A percentile compares a stretch with the other conserved stretches of the same genome.
Conservation (phyloP, 148 eudicot species). For the Chenopodium berlandieri region DNA sequence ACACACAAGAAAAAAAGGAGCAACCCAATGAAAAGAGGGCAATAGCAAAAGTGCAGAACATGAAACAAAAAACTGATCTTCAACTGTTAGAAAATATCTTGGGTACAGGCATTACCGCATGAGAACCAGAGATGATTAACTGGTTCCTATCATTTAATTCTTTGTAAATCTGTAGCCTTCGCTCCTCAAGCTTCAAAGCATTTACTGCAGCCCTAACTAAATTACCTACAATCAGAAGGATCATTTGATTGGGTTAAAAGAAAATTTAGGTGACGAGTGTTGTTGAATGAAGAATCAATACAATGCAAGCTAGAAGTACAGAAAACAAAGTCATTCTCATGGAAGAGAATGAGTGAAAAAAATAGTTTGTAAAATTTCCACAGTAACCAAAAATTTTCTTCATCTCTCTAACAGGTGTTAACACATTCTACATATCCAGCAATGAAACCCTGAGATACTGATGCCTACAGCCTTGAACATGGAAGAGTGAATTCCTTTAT, state of each 20-base stretch:
- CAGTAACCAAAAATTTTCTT: background rate
- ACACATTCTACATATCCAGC: background rate
- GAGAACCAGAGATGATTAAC: conserved; percentile 38
- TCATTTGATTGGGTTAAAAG: background rate
- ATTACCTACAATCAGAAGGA: conserved; percentile 41
- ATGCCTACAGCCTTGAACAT: background rate
- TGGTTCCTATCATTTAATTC: conserved; percentile 52
- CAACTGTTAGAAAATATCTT: conserved; percentile 1
- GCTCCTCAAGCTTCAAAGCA: conserved; percentile 71
- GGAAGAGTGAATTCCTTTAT: background rate
- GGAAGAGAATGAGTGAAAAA: background rate
- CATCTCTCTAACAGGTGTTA: background rate
- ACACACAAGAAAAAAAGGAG: background rate
- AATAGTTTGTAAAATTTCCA: background rate
- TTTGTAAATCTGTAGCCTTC: conserved; percentile 52
- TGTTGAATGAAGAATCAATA: background rate
- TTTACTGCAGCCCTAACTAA: conserved; percentile 54
- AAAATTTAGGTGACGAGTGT: background rate
- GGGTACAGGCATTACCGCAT: conserved; percentile 40
- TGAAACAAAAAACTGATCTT: background rate
- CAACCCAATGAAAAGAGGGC: background rate
- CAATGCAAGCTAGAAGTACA: background rate
- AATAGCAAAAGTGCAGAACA: background rate
- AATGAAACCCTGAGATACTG: background rate
- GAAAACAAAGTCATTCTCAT: background rate